Base-by-base conservation (phyloP, 2,329 filamentous ascomycete genomes). In the Raffaelea arxii region DNA sequence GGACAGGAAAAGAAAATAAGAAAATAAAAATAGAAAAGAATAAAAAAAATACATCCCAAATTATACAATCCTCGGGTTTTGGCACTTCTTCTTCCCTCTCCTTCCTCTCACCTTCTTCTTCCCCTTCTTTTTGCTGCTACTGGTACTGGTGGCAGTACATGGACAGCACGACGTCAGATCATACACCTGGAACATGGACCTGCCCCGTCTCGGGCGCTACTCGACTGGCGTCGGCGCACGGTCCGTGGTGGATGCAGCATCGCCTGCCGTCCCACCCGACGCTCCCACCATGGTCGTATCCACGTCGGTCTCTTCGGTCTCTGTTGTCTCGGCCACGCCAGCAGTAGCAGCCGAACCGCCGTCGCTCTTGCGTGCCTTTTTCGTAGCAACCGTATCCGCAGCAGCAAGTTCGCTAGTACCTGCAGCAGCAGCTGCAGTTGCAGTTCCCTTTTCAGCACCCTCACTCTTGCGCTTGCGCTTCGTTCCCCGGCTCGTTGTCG, bases 391-490 rank as follows among this genome's bases (percentile, higher is more conserved):
- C 6, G 44, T n/a, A n/a, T n/a, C n/a, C n/a, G n/a, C n/a, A n/a
- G n/a, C n/a, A n/a, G n/a, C n/a, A n/a, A n/a, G n/a, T n/a, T n/a
- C n/a, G n/a, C n/a, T n/a, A n/a, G n/a, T n/a, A 2, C 25, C 19
- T 14, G 21, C 12, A 3, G 27, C 21, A 9, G 41, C 4, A 6
- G 32, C 32, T 36, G 32, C 32, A n/a, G 32, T 18, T 36, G 32
- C 32, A 16, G 6, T 18, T n/a, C 32, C 32, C 32, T 30, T 30
- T 30, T 9, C 19, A 42, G 49, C 37, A 39, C 55, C 48, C 2
- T 74, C 72, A 54, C 75, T 77, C 68, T 76, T 78, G 4, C 75
- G 68, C 67, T 78, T 80, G 61, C 72, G 73, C 65, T 80, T 80
- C 0, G 64, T 62, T 18, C 74, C 73, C 35, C 75, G 65, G 71